Evolutionary conservation across 2,329 filamentous ascomycete genomes (phyloP), one percentile per base, ranked within the genome.

Genomic region (Talaromyces marneffei): DNA sequence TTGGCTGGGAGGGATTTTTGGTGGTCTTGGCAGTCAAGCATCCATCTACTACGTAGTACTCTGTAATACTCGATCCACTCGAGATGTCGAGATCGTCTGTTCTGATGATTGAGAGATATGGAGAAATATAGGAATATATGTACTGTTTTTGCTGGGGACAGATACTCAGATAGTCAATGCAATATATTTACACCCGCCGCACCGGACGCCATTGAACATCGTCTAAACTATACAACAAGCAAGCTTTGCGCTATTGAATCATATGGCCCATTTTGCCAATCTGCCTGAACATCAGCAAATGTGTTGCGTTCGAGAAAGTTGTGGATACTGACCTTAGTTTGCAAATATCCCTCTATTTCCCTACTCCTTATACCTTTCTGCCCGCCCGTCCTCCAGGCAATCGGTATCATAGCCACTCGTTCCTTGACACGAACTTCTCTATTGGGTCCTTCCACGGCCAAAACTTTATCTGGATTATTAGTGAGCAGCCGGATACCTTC

Each of bases 391-490:
- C 90, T 90, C 94, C 94, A 99, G 9, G 91, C 92, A 63, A 97
- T 74, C 2, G 94, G 94, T 62, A 99, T 87, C 94, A 99, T 99
- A 1, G 92, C 88, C 12, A 99, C 92, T 50, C 94, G 80, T 76
- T 97, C 93, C 66, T 84, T 90, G 2, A 99, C 94, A 8, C 89
- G 83, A 12, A 99, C 83, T 77, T 99, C 93, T 10, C 92, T 81
- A 66, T 90, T 90, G 0, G 92, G 92, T 0, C 94, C 94, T 74
- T 99, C 94, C 0, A 99, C 90, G 0, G 94, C 94, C 16, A 91
- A 82, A 44, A 99, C 90, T 79, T 99, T 99, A 69, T 99, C 94
- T 0, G 94, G 94, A 70, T 99, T 99, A 74, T 99, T 99, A 9
- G 94, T 99, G 68, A 99, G 78, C 56, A 99, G 78, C 37, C 90